phyloP scores from a whole-genome alignment of 495 filamentous ascomycete genomes.

The Penicillium bovifimosum region DNA sequence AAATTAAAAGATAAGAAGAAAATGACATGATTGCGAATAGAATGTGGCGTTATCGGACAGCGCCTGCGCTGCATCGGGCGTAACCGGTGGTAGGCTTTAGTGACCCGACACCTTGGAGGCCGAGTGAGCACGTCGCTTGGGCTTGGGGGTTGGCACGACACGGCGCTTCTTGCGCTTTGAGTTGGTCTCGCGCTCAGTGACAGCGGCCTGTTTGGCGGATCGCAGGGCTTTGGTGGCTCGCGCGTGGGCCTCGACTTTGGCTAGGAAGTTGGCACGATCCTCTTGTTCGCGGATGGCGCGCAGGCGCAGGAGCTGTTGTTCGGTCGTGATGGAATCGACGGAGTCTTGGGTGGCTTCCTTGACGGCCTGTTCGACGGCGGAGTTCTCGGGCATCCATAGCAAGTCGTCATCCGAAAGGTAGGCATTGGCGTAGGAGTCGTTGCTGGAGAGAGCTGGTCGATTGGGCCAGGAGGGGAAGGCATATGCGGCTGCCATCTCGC shows the following conservation, averaged over 20 bases:
- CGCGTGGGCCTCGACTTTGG: slow-evolving; percentile 43
- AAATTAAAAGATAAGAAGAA: slow-evolving; percentile 5
- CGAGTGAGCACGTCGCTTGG: slow-evolving; percentile 36
- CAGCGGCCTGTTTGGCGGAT: slow-evolving; percentile 30
- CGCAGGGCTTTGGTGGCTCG: slow-evolving; percentile 41
- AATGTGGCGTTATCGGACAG: slow-evolving; percentile 10
- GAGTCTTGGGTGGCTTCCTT: slow-evolving; percentile 29
- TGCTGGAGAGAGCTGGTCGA: slow-evolving; percentile 38
- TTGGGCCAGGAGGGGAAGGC: slow-evolving; percentile 53
- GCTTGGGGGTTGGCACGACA: slow-evolving; percentile 24
- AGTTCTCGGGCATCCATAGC: slow-evolving; percentile 35
- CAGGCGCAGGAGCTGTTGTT: slow-evolving; percentile 40
- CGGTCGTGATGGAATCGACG: slow-evolving; percentile 29
- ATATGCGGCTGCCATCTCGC: slow-evolving; percentile 41
- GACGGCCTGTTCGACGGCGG: slow-evolving; percentile 23
- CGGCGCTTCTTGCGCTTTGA: slow-evolving; percentile 41
- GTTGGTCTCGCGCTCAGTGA: slow-evolving; percentile 29
- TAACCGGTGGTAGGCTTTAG: slow-evolving; percentile 1
- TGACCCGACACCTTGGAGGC: slow-evolving; percentile 16
- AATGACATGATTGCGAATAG: slow-evolving; percentile 9
- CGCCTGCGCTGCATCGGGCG: slow-evolving; percentile 20
- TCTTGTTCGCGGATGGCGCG: slow-evolving; percentile 38
- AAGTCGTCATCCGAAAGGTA: slow-evolving; percentile 52
- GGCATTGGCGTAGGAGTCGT: slow-evolving; percentile 32
- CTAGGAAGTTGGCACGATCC: slow-evolving; percentile 40